Evolutionary conservation across 1,284 basidiomycete species (phyloP), one percentile per base, ranked within the genome.

Genomic region (Kwoniella shivajii): DNA sequence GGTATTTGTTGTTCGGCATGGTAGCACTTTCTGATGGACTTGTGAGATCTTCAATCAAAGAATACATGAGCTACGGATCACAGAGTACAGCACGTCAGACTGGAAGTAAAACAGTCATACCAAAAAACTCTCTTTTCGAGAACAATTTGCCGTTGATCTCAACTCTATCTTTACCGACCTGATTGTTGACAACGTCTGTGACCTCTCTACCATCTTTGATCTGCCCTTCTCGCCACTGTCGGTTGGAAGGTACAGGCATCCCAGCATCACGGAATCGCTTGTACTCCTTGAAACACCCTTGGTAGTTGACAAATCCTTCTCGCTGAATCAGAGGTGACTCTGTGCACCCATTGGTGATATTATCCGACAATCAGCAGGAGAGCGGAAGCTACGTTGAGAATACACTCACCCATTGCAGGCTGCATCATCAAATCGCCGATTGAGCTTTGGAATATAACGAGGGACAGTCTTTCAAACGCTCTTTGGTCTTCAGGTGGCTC

Each of bases 371-470:
- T 46, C 13, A 22, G 20, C 26, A 6, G 37, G 37, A 39, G 30
- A 63, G n/a, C 67, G 59, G n/a, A n/a, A n/a, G n/a, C n/a, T n/a
- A n/a, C n/a, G n/a, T n/a, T n/a, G n/a, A n/a, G n/a, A n/a, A 36
- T 13, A 22, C 13, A 63, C 65, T 49, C 38, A 67, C 65, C 61
- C 13, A 39, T 44, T 9, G 64, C 67, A 10, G 70, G 70, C 2
- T 62, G 65, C 71, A 73, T 71, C 10, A 65, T 57, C 10, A 73
- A 42, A 43, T 80, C 67, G 16, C 77, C 76, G 44, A 76, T 73
- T 61, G 72, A 72, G 4, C 75, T 68, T 22, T 77, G 73, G 69
- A 80, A 80, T 59, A 73, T 78, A 24, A 80, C 78, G 14, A 79
- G 57, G 29, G 76, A 77, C 2, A 79, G 64, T 5, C 78, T 63